These are phyloP conservation scores for Earliella scabrosa DNA, from an alignment of 1,284 basidiomycete genomes.

Conservation along the genomic window DNA sequence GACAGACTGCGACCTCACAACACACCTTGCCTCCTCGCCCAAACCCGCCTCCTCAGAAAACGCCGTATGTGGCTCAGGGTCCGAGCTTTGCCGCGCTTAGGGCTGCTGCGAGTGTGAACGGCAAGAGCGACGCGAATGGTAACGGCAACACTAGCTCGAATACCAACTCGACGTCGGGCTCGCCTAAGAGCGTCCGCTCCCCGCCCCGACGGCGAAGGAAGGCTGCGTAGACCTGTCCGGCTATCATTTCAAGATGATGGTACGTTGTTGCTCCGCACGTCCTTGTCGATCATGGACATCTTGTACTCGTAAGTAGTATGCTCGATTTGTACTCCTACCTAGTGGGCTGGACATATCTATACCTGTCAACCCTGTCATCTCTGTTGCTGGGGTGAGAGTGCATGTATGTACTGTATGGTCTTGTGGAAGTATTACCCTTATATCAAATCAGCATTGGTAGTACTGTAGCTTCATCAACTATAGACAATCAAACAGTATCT, in stretches of 20 bases:
- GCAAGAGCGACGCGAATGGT: background rate
- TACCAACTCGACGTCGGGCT: background rate
- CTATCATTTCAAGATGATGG: background rate
- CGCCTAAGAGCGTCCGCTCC: background rate
- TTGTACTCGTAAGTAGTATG: background rate
- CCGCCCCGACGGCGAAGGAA: slow-evolving; percentile 8
- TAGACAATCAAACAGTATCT: no score
- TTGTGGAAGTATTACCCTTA: no score
- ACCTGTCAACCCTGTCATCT: no score
- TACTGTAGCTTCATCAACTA: no score
- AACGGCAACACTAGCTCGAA: background rate
- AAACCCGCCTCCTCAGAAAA: background rate
- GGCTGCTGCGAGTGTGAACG: background rate
- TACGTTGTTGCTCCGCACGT: background rate
- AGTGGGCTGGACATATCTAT: no score
- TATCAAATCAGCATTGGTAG: no score
- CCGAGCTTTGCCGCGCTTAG: slow-evolving; percentile 7
- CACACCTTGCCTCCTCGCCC: slow-evolving; percentile 11
- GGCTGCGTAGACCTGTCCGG: background rate
- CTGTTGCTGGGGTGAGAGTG: background rate
- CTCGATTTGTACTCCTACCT: background rate
- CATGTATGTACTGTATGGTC: background rate
- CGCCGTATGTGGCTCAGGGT: slow-evolving; percentile 10
- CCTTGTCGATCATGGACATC: background rate
- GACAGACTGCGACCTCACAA: background rate